Evolutionary conservation across 1,284 basidiomycete species (phyloP), one percentile per base, ranked within the genome.

Genomic region (Ceratobasidium sp.): DNA sequence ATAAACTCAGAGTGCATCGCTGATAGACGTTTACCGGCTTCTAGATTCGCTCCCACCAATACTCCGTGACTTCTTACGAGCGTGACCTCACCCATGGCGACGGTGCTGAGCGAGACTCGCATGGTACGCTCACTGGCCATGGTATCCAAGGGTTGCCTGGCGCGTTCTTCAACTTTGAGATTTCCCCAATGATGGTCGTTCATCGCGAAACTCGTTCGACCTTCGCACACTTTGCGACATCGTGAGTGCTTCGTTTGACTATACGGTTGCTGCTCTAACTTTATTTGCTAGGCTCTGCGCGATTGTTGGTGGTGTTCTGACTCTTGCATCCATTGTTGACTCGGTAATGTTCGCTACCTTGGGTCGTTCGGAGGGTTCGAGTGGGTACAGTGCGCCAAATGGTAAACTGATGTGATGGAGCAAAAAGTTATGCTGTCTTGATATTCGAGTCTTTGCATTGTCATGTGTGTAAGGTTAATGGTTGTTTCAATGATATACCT

Each of bases 161-260:
- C 47, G 91, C 93, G 24, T 97, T 96, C 86, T 93, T 98, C 89
- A 98, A 97, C 85, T 97, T 93, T 82, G 98, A 99, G 82, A 99
- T 99, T 81, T 97, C 95, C n/a, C 97, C 96, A 1, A 95, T 98
- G 81, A 91, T 94, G 73, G 92, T 98, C 60, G 91, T 96, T 27
- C 95, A 98, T 81, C 88, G 89, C n/a, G 96, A 98, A 82, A 92
- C 89, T 53, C 89, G 96, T 75, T 95, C 98, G 84, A 94, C 95
- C 0, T 97, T 99, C 81, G 96, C 97, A 4, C 98, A 99, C 84
- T 99, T 99, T 87, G 84, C 99, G 50, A 98, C 96, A 47, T 97
- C 95, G 93, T 96, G 79, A 82, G 95, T 88, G 19, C 44, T 57
- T 31, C 19, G 15, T 15, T 19, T 57, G 50, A 8, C 14, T 64